These are phyloP conservation scores for Exophiala sideris DNA, from an alignment of 2,329 filamentous ascomycete genomes.

Conservation along the genomic window DNA sequence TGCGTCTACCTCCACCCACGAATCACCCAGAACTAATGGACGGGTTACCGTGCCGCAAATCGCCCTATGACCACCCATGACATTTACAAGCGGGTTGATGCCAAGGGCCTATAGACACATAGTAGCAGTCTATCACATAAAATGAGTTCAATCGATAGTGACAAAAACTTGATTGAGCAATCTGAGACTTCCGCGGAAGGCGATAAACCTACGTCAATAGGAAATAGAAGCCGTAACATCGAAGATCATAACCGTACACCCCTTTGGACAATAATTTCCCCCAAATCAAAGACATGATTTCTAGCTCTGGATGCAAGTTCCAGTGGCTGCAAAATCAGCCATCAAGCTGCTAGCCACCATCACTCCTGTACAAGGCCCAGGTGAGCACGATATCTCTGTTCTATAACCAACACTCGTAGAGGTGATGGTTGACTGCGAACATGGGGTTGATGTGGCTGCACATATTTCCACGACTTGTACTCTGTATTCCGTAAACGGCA, in stretches of 20 bases:
- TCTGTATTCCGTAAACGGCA: conserved; percentile 16
- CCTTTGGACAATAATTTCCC: neutral
- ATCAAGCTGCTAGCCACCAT: conserved; percentile 11
- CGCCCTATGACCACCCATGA: no score
- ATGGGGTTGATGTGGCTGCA: conserved; percentile 11
- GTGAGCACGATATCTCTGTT: conserved; percentile 23
- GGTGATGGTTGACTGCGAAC: conserved; percentile 12
- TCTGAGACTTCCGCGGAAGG: no score
- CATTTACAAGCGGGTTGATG: no score
- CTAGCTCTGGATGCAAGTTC: conserved; percentile 11
- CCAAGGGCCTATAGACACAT: no score
- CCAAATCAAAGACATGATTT: neutral
- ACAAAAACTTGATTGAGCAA: no score
- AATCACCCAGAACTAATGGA: neutral
- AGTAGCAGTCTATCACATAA: no score
- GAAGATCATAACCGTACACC: neutral
- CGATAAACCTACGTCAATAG: no score
- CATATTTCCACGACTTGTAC: conserved; percentile 20
- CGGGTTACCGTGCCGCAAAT: no score
- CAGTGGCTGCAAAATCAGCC: conserved; percentile 11
- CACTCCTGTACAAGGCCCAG: conserved; percentile 14
- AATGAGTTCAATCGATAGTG: no score
- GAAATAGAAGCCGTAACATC: neutral
- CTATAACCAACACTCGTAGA: conserved; percentile 8
- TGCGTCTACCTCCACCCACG: neutral